Evolutionary conservation across 2,329 filamentous ascomycete genomes (phyloP), one percentile per base, ranked within the genome.

Genomic region (Teratosphaeria destructans): DNA sequence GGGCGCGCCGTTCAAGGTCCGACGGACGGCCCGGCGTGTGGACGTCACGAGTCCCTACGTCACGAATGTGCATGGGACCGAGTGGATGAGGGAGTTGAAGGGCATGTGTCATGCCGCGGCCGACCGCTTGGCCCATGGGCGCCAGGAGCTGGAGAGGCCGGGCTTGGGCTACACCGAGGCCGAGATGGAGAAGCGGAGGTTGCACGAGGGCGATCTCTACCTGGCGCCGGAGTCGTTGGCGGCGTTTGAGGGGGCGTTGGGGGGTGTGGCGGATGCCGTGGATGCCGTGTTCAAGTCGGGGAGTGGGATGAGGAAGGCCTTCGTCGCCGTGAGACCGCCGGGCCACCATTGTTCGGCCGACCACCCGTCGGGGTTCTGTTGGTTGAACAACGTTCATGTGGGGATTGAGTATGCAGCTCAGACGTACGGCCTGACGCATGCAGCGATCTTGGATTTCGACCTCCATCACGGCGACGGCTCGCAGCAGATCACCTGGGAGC

Each of bases 371-470:
- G 94, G 94, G 0, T 99, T 99, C 71, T 99, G 94, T 76, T 99
- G 94, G 93, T 77, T 99, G 56, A 99, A 99, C 74, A 99, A 99
- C 71, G 91, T 99, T 0, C 93, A 97, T 70, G 90, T 99, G 26
- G 94, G 93, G 0, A 96, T 99, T 64, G 89, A 95, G 73, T 89
- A 99, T 72, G 93, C 87, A 11, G 86, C 90, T 23, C 84, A 93
- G 63, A 83, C 82, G 47, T 88, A 99, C 70, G 91, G 88, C 0
- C 77, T 97, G 32, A 97, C 93, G 0, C 94, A 99, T 72, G 93
- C 92, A 0, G 94, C 90, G 11, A 97, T 95, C 62, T 85, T 95
- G 64, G 91, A 96, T 70, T 93, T 95, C 71, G 90, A 96, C 72
- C 79, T 96, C 26, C 91, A 96, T 68, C 91, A 96, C 68, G 91